phyloP scores from a whole-genome alignment of 2,329 filamentous ascomycete species.

The Helicocarpus griseus region DNA sequence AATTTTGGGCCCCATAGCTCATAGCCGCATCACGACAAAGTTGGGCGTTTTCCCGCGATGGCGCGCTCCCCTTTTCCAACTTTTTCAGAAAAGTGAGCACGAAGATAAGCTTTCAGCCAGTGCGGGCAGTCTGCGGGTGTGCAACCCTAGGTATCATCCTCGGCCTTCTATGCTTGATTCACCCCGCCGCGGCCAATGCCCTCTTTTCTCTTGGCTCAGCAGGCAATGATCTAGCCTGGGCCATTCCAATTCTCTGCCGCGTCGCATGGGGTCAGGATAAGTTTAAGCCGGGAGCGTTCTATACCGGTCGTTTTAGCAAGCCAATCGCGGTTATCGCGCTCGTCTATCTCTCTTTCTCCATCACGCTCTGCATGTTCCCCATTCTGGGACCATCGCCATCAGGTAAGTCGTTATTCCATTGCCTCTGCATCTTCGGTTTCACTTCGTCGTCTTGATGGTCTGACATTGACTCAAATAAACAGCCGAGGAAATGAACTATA shows the following conservation, averaged over 20 bases:
- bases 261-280: slow-evolving; percentile 49
- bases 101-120: slow-evolving; percentile 47
- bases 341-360: slow-evolving; percentile 46
- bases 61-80: slow-evolving; percentile 49
- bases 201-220: slow-evolving; percentile 52
- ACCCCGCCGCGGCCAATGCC: slow-evolving; percentile 47
- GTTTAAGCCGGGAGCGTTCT: slow-evolving; percentile 51
- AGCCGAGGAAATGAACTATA: slow-evolving; percentile 52
- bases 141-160: slow-evolving; percentile 43
- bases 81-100: slow-evolving; percentile 50
- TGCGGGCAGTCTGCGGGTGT: slow-evolving; percentile 48
- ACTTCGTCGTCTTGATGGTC: background rate
- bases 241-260: slow-evolving; percentile 48
- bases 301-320: slow-evolving; percentile 45
- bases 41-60: slow-evolving; percentile 56
- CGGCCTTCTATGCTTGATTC: slow-evolving; percentile 50
- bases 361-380: slow-evolving; percentile 51
- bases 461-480: slow-evolving; percentile 6
- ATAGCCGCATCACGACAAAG: slow-evolving; percentile 51
- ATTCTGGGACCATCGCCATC: slow-evolving; percentile 44
- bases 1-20: slow-evolving; percentile 22
- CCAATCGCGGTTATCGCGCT: slow-evolving; percentile 47
- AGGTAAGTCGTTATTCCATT: slow-evolving; percentile 19
- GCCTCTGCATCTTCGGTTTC: background rate
- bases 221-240: slow-evolving; percentile 53